phyloP scores from a whole-genome alignment of 202 grass and related monocot species.

The Saccharum hybrid region DNA sequence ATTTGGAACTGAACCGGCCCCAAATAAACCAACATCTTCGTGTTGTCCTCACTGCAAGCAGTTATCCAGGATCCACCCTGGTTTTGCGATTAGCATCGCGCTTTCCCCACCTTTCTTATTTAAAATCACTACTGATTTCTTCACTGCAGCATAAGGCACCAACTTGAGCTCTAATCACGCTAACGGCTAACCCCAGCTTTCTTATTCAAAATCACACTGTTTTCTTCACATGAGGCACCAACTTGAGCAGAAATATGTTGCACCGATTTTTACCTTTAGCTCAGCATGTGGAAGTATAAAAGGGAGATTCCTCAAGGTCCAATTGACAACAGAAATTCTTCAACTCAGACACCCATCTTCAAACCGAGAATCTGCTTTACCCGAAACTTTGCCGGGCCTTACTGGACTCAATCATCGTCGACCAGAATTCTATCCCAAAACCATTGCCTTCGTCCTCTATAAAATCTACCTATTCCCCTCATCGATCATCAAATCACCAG shows the following conservation, averaged over 20 bases:
- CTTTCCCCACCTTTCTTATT: background rate
- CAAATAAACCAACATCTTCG: background rate
- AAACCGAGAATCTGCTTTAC: conserved; percentile 51
- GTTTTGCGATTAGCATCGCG: background rate
- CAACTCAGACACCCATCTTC: background rate
- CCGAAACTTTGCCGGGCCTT: conserved; percentile 38
- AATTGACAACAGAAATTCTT: conserved; percentile 27
- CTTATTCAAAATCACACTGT: background rate
- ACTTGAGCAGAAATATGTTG: conserved; percentile 28
- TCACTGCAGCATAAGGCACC: background rate
- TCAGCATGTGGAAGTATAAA: conserved; percentile 32
- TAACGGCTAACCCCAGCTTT: background rate
- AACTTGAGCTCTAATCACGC: background rate
- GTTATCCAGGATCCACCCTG: conserved; percentile 6
- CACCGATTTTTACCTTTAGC: background rate
- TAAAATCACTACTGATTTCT: background rate
- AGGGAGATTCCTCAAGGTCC: conserved; percentile 37
- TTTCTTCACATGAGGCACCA: background rate
- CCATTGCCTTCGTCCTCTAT: conserved; percentile 31
- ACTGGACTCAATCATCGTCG: conserved; percentile 42
- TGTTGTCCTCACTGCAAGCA: background rate
- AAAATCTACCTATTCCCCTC: conserved; percentile 18
- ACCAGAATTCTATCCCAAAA: conserved; percentile 34
- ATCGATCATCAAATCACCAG: background rate
- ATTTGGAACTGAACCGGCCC: background rate